Evolutionary conservation across 345 rosid species (phyloP).

Genomic region (Sapria himalayana): DNA sequence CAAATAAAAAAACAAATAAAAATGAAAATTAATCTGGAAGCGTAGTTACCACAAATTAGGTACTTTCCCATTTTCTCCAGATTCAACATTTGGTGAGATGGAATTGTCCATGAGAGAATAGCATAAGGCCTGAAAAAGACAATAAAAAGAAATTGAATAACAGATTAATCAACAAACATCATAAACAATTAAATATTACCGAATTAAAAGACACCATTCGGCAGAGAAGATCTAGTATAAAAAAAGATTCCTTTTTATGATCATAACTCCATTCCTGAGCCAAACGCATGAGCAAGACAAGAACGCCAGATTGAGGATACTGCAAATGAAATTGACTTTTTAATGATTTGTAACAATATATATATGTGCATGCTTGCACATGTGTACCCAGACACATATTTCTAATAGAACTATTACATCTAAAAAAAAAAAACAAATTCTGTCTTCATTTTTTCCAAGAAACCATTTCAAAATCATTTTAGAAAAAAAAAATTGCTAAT

Average conservation of each 20-base stretch:
- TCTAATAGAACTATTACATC: no score
- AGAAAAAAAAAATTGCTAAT: no score
- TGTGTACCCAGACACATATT: no score
- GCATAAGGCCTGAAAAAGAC: slow-evolving; percentile 35
- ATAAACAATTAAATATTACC: no score
- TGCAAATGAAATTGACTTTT: slow-evolving; percentile 22
- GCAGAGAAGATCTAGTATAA: slow-evolving; percentile 47
- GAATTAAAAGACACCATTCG: slow-evolving; percentile 57
- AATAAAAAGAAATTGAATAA: neutral
- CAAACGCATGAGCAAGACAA: slow-evolving; percentile 56
- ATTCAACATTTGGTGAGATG: slow-evolving; percentile 25
- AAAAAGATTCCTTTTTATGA: slow-evolving; percentile 32
- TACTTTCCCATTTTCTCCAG: slow-evolving; percentile 20
- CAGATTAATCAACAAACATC: neutral
- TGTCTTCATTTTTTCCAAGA: no score
- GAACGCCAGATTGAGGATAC: slow-evolving; percentile 52
- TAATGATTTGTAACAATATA: no score
- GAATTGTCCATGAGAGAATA: slow-evolving; percentile 48
- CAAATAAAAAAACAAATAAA: neutral
- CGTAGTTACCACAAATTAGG: slow-evolving; percentile 40
- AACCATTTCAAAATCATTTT: no score
- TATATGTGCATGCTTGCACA: no score
- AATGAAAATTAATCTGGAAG: slow-evolving; percentile 3
- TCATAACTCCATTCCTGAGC: slow-evolving; percentile 40
- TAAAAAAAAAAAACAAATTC: no score